Percentiles rank a stretch among this genome's conserved stretches.
These are phyloP conservation scores for Neonectria magnoliae DNA, from an alignment of 2,329 filamentous ascomycete genomes.

Conservation along the genomic window DNA sequence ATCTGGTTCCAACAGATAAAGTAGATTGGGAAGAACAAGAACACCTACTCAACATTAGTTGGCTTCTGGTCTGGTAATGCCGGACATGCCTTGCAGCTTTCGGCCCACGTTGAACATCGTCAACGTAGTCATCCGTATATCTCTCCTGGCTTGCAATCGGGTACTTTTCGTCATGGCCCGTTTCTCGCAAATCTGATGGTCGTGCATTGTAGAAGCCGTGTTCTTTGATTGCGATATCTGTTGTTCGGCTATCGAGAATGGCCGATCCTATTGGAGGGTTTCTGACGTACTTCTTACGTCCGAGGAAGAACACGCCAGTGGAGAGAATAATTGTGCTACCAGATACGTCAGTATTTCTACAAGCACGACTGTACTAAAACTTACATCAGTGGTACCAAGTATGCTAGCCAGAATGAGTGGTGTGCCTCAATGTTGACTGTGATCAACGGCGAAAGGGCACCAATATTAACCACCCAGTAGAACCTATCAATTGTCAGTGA, in stretches of 20 bases:
- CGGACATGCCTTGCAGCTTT: constrained; percentile 38
- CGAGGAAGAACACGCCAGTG: constrained; percentile 6
- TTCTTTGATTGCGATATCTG: constrained; percentile 17
- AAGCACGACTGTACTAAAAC: neutral
- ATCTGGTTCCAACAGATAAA: constrained; percentile 41
- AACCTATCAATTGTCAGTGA: constrained; percentile 12
- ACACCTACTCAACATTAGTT: constrained; percentile 14
- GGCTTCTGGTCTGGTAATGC: neutral
- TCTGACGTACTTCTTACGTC: constrained; percentile 17
- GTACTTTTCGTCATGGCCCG: constrained; percentile 33
- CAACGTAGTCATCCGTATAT: constrained; percentile 41
- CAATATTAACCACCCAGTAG: constrained; percentile 29
- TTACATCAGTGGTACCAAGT: constrained; percentile 35
- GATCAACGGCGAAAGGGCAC: constrained; percentile 21
- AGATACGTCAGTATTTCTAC: neutral
- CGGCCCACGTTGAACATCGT: constrained; percentile 34
- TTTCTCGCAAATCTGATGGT: constrained; percentile 24
- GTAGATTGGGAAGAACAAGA: constrained; percentile 25
- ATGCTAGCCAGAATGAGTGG: constrained; percentile 26
- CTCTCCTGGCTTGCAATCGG: constrained; percentile 30
- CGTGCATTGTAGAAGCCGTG: constrained; percentile 13
- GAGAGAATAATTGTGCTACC: constrained; percentile 20
- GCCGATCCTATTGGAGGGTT: constrained; percentile 20
- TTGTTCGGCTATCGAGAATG: constrained; percentile 22
- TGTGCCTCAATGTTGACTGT: constrained; percentile 24